phyloP scores from a whole-genome alignment of 805 yeast species.

The Kluyveromyces aestuarii region DNA sequence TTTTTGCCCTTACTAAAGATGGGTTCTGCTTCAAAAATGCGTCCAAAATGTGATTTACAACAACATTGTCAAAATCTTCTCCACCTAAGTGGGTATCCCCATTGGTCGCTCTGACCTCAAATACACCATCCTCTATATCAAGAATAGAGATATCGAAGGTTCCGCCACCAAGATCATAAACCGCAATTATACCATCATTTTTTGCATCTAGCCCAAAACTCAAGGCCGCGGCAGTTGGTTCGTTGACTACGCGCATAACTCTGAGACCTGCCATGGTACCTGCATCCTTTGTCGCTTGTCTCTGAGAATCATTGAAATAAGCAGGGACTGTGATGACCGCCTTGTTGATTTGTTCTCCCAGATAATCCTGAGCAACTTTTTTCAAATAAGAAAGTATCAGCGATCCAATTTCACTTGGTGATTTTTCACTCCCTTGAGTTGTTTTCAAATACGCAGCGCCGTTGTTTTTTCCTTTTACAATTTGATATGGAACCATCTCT shows the following conservation, averaged over 20 bases:
- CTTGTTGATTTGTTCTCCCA: conserved; percentile 44
- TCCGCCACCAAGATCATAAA: conserved; percentile 78
- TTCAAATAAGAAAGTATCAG: conserved; percentile 56
- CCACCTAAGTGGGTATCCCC: conserved; percentile 85
- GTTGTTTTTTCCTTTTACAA: conserved; percentile 42
- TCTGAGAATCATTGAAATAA: conserved; percentile 71
- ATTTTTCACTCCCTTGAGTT: conserved; percentile 33
- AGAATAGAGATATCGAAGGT: conserved; percentile 74
- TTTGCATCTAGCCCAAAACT: conserved; percentile 66
- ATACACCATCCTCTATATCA: conserved; percentile 72
- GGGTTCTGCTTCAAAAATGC: conserved; percentile 45
- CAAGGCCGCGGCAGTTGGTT: conserved; percentile 81
- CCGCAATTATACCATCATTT: conserved; percentile 35
- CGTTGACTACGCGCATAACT: conserved; percentile 68
- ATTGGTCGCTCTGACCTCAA: conserved; percentile 74
- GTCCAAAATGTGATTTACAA: conserved; percentile 48
- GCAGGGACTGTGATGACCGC: conserved; percentile 86
- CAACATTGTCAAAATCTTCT: conserved; percentile 70
- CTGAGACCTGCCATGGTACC: conserved; percentile 70
- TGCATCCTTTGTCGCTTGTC: conserved; percentile 77
- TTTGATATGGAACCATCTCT: conserved; percentile 51
- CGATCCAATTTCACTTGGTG: conserved; percentile 70
- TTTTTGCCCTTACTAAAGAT: conserved; percentile 26
- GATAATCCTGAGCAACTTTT: conserved; percentile 51
- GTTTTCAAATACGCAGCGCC: conserved; percentile 62